Evolutionary conservation across 768 basidiomycete species (phyloP), one percentile per base, ranked within the genome.

Genomic region (Phylloporus sp.): DNA sequence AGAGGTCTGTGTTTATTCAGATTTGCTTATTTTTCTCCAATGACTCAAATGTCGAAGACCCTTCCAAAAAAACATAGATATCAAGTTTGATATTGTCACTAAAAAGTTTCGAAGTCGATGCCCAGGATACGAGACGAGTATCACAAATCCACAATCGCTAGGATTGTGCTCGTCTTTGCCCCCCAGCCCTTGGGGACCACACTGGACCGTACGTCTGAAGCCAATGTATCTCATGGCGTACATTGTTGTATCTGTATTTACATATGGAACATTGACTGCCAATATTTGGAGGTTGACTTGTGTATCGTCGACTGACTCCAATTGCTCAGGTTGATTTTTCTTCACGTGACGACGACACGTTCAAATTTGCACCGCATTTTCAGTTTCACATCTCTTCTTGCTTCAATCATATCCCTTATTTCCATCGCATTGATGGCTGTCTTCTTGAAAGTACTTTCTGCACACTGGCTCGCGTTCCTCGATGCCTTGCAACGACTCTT

Each of bases 331-430:
- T 55, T 54, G 56, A 54, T 52, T 56, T 59, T 43, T 18, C 13
- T 14, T 36, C 57, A 58, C 58, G 58, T 58, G 57, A 58, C 17
- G 10, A 34, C 31, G 43, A 56, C 45, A 50, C 55, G 49, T 18
- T 52, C 49, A n/a, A 9, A 17, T n/a, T 2, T 10, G 11, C 4
- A 20, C 24, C 24, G 18, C 28, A 11, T 27, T 37, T 37, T 8
- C 34, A n/a, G 29, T 34, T 21, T 43, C 43, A 3, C 21, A 0
- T 38, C 22, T 21, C 17, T 38, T 33, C 39, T 35, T 43, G 33
- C 4, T 38, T 37, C 45, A 41, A 11, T 26, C 20, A 14, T 44
- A n/a, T 24, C 23, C 23, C 28, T 18, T 9, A 28, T 10, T 21
- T 26, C 23, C 15, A n/a, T n/a, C 14, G 1, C 8, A 27, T 8